Base-by-base conservation (phyloP, 768 basidiomycete genomes). In the Tremella fuciformis region DNA sequence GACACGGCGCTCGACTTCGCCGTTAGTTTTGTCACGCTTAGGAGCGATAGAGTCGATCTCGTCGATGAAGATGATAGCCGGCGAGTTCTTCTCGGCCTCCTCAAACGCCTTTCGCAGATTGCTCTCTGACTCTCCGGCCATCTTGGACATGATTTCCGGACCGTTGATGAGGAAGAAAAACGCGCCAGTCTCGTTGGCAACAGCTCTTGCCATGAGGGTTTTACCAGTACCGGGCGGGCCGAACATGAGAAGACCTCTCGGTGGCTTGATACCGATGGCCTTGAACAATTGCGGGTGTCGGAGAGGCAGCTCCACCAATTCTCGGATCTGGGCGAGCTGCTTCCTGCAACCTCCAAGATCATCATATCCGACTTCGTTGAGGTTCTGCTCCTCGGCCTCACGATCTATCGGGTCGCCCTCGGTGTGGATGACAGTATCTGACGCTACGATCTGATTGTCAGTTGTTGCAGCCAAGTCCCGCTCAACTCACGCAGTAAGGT, bases 111-210 rank as follows among this genome's bases (percentile, higher is more conserved):
- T 99, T 67, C 96, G 82, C 62, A 99, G 80, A 79, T 99, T 99
- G 73, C 89, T 91, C 78, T 99, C 96, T 76, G 85, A 87, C 80
- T 99, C 96, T 67, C 96, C 96, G 53, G 96, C 96, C 96, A 99
- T 99, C 83, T 99, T 98, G 69, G 88, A 90, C 96, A 99, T 99
- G 77, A 99, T 98, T 79, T 99, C 96, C 52, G 96, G 96, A 54
- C 96, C 96, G 74, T 98, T 99, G 80, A 99, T 99, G 51, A 98
- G 81, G 86, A 99, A 99, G 84, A 99, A 99, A 85, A 99, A 99
- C 15, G 96, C 96, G 50, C 96, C 96, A 24, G 96, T 99, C 80
- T 99, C 96, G 77, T 99, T 99, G 64, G 96, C 96, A 48, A 99
- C 96, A 7, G 96, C 96, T 68, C 96, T 87, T 52, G 96, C 96